Base-by-base conservation (phyloP, 106 monocot genomes). In the Acanthochlamys bracteata region DNA sequence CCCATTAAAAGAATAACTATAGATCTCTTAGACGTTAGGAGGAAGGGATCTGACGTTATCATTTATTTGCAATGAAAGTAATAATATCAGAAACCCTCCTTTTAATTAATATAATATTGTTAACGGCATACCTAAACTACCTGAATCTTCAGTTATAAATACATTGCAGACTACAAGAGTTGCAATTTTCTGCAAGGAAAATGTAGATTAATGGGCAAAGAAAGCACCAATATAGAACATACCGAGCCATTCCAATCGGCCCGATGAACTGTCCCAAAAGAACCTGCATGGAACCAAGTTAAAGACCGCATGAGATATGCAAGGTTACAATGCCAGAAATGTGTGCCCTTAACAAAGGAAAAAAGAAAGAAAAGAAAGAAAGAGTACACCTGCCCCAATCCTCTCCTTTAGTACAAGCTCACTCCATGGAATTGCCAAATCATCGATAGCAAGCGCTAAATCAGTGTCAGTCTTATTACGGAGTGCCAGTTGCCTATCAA, bases 211-310 rank as follows among this genome's bases (percentile, higher is more conserved):
- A 49, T 49, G 2, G 17, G 49, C 12, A 17, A 49, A 10, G 43
- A 7, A 45, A 9, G 43, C 43, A 54, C 16, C 10, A 45, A 20
- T 45, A 12, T 62, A 68, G 53, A 68, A 80, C 88, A 68, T 85
- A 98, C 96, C 24, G 96, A 98, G 26, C 96, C 96, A 83, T 85
- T 78, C 91, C 96, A 98, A 66, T 98, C 96, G 73, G 96, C 96
- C 78, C 82, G 96, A 79, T 98, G 91, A 72, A 98, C 96, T 46
- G 88, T 98, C 63, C 96, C 91, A 91, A 98, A 98, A 54, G 96
- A 98, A 83, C 96, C 96, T 98, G 55, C 6, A 55, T 2, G 20
- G 13, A 22, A 55, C 55, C 22, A 15, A 55, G 49, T 55, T 55
- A 55, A 20, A 20, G 16, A 20, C 21, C 20, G 20, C 16, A 55